These are phyloP conservation scores for Exophiala lecanii-corni DNA, from an alignment of 2,329 filamentous ascomycete genomes.

Conservation along the genomic window DNA sequence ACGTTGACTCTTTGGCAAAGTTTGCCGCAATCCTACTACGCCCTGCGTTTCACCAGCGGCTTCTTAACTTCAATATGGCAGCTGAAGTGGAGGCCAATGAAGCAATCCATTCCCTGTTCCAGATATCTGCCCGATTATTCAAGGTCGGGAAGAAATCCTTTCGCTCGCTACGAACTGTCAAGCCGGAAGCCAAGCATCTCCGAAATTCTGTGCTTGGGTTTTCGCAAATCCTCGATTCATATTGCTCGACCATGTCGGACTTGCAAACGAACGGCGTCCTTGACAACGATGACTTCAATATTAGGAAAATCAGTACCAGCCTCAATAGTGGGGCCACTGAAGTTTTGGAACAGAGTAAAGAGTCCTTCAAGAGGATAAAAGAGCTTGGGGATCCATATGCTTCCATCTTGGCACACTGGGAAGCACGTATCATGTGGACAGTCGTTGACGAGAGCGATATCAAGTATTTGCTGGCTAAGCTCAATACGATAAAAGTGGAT, in stretches of 20 bases:
- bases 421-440: slow-evolving; percentile 3
- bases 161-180: background rate
- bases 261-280: background rate
- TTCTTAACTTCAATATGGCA: no score
- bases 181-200: background rate
- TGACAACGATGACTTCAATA: background rate
- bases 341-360: background rate
- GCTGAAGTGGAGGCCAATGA: background rate
- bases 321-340: background rate
- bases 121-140: background rate
- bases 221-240: background rate
- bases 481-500: slow-evolving; percentile 1
- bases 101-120: background rate
- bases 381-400: background rate
- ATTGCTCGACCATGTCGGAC: background rate
- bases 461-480: slow-evolving; percentile 3
- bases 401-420: background rate
- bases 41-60: no score
- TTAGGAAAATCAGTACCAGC: background rate
- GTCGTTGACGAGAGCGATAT: slow-evolving; percentile 2
- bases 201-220: background rate
- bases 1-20: no score
- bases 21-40: no score
- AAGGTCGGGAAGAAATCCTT: background rate
- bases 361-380: slow-evolving; percentile 1